These are phyloP conservation scores for Leishmania guyanensis DNA, from an alignment of 208 protist genomes.

Conservation along the genomic window DNA sequence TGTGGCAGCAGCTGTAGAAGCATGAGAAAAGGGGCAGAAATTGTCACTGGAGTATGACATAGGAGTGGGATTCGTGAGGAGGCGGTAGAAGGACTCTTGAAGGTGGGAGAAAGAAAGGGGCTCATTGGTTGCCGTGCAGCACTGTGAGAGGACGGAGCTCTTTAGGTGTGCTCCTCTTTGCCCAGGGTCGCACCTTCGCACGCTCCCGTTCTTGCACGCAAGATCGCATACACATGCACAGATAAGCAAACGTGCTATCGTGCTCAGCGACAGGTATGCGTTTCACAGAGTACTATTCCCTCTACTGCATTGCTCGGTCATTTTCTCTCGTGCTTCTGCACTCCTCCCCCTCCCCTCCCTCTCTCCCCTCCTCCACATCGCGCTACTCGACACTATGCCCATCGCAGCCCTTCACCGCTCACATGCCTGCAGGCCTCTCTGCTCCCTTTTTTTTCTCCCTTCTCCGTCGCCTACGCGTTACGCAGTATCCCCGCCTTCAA, in stretches of 20 bases:
- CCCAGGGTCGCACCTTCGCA: background rate
- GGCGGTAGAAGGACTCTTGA: background rate
- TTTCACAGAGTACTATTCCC: background rate
- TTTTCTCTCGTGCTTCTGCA: background rate
- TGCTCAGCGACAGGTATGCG: background rate
- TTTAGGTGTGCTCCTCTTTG: background rate
- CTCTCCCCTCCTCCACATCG: background rate
- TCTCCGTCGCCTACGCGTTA: background rate
- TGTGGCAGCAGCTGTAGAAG: background rate
- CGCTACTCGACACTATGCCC: background rate
- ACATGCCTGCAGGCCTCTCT: background rate
- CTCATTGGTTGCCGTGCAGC: background rate
- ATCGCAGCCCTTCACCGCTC: background rate
- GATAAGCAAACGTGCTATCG: background rate
- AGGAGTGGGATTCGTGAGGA: background rate
- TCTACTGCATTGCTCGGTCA: background rate
- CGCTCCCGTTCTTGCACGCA: background rate
- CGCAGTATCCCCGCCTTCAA: background rate
- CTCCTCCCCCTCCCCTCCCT: background rate
- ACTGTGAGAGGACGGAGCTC: background rate
- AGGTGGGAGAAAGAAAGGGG: background rate
- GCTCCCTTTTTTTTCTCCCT: slow-evolving; percentile 4
- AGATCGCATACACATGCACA: background rate
- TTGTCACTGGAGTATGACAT: background rate
- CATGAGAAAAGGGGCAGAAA: background rate